A percentile compares a stretch with the other conserved stretches of the same genome.
These are phyloP conservation scores for Skeletonema potamos DNA, from an alignment of 108 stramenopile genomes.

Conservation along the genomic window DNA sequence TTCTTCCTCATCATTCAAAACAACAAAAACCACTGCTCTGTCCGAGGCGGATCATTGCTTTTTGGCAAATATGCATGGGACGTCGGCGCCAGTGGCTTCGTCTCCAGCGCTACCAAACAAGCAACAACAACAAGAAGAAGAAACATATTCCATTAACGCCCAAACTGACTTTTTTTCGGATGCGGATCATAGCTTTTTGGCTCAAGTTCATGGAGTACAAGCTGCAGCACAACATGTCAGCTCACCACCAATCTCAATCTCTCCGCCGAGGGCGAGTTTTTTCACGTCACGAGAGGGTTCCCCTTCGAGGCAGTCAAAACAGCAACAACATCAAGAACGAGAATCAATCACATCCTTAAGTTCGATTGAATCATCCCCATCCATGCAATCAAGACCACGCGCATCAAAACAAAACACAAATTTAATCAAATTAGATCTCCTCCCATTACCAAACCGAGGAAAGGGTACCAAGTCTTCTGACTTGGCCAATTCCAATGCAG, in stretches of 20 bases:
- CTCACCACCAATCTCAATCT: neutral
- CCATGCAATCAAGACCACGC: neutral
- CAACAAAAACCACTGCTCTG: neutral
- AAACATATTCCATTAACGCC: conserved; percentile 1
- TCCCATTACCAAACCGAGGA: neutral
- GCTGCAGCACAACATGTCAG: neutral
- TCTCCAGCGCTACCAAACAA: neutral
- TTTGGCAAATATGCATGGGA: neutral
- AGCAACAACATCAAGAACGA: neutral
- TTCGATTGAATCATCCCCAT: neutral
- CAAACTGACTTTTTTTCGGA: neutral
- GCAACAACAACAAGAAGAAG: neutral
- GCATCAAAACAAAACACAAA: too few species aligned
- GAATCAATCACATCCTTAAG: neutral
- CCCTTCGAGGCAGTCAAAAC: neutral
- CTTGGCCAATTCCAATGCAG: conserved; percentile 46
- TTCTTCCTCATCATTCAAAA: neutral
- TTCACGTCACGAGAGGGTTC: neutral
- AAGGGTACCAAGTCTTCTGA: conserved; percentile 2
- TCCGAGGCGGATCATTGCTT: neutral
- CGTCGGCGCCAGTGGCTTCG: neutral
- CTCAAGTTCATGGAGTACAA: neutral
- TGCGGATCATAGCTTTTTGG: neutral
- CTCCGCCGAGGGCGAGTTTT: neutral
- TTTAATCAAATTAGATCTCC: too few species aligned